Percentiles rank a stretch among this genome's conserved stretches.
Evolutionary conservation across 225 moss, liverwort and hornwort species (phyloP).

Genomic region (Physcomitrium patens): DNA sequence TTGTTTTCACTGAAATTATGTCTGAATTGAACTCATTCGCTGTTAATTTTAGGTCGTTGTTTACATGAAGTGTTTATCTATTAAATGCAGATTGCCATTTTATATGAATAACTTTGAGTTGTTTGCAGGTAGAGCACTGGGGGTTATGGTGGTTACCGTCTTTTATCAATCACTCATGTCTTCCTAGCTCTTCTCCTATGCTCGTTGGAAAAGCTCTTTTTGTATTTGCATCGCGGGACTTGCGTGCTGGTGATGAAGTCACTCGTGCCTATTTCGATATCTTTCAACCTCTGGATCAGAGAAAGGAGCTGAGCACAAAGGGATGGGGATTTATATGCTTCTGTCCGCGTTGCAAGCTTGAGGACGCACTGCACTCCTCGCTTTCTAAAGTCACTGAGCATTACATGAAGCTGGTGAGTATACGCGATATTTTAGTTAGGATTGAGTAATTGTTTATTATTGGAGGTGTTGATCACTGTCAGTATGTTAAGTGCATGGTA

Average conservation of each 20-base stretch:
- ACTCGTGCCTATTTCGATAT: slow-evolving; percentile 80
- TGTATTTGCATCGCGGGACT: slow-evolving; percentile 78
- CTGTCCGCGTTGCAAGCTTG: slow-evolving; percentile 81
- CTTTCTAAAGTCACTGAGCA: slow-evolving; percentile 52
- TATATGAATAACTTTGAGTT: slow-evolving; percentile 6
- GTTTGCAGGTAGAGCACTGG: slow-evolving; percentile 59
- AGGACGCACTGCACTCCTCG: slow-evolving; percentile 52
- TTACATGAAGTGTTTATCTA: neutral
- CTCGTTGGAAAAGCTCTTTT: slow-evolving; percentile 79
- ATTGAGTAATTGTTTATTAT: too few species aligned
- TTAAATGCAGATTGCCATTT: neutral
- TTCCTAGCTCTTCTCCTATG: slow-evolving; percentile 76
- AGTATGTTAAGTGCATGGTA: neutral
- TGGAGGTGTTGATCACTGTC: neutral
- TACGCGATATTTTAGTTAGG: neutral
- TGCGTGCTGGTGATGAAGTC: slow-evolving; percentile 79
- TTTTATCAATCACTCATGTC: slow-evolving; percentile 90
- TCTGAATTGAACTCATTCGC: too few species aligned
- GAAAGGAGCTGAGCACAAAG: slow-evolving; percentile 70
- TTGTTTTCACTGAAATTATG: too few species aligned
- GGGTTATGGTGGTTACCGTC: slow-evolving; percentile 89
- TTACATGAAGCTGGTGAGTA: slow-evolving; percentile 59
- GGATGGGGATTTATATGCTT: slow-evolving; percentile 80
- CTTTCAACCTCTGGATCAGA: slow-evolving; percentile 81
- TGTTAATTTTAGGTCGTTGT: too few species aligned